A percentile compares a stretch with the other conserved stretches of the same genome.
Evolutionary conservation across 345 rosid species (phyloP).

Genomic region (Excoecaria cochinchinensis): DNA sequence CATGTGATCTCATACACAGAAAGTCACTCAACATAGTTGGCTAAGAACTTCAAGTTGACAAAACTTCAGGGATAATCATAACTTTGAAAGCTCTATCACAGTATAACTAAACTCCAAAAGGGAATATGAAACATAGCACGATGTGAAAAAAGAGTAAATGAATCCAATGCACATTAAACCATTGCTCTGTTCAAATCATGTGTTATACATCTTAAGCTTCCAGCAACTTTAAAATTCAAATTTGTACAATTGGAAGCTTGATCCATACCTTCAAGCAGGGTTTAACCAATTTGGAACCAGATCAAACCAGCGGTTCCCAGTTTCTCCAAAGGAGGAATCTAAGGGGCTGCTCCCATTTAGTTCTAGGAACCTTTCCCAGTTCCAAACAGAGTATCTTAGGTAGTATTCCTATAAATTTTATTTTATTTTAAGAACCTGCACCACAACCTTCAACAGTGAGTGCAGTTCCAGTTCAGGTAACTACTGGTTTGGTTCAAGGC

Average conservation of each 20-base stretch:
- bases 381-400: background rate
- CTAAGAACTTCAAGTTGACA: background rate
- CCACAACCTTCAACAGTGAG: background rate
- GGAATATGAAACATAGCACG: background rate
- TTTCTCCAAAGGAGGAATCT: background rate
- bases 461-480: background rate
- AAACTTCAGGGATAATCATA: background rate
- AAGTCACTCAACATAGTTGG: background rate
- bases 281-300: background rate
- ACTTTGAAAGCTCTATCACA: background rate
- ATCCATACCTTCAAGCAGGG: background rate
- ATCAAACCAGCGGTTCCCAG: background rate
- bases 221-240: background rate
- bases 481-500: background rate
- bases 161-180: background rate
- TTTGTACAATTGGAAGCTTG: background rate
- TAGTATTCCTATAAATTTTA: background rate
- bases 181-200: background rate
- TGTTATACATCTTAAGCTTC: background rate
- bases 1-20: too few relatives aligned
- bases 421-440: background rate
- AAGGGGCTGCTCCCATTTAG: background rate
- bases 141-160: background rate
- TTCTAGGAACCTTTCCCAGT: background rate
- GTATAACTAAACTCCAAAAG: background rate